phyloP scores from a whole-genome alignment of 2,329 filamentous ascomycete genomes.

The Colletotrichum filicis region DNA sequence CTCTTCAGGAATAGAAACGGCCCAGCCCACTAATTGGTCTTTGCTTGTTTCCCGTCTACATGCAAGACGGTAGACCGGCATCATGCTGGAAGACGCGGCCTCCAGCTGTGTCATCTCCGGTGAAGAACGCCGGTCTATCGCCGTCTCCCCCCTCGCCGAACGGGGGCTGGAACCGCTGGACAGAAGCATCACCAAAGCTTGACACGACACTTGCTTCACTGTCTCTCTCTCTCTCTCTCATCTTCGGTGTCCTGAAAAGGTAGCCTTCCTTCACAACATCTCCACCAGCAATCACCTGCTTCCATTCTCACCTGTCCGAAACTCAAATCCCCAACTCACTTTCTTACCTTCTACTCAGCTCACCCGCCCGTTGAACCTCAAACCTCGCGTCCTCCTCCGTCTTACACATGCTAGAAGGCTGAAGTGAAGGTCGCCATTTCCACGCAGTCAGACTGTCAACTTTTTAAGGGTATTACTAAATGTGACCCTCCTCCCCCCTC shows the following conservation, averaged over 20 bases:
- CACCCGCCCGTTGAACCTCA: neutral
- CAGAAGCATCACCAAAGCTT: constrained; percentile 21
- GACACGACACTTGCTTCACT: neutral
- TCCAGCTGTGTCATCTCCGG: neutral
- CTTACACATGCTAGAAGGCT: neutral
- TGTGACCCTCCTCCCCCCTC: neutral
- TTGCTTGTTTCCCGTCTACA: neutral
- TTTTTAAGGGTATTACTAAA: neutral
- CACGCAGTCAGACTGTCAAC: neutral
- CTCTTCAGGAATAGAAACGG: constrained; percentile 26
- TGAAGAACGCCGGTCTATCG: neutral
- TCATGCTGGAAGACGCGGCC: neutral
- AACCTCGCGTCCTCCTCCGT: neutral
- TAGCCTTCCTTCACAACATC: neutral
- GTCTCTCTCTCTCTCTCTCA: neutral
- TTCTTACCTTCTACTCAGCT: neutral
- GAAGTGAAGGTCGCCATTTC: neutral
- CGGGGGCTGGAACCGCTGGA: neutral
- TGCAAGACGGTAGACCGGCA: neutral
- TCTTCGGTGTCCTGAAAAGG: neutral
- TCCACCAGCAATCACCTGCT: neutral
- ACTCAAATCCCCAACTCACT: constrained; percentile 1
- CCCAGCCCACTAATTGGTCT: neutral
- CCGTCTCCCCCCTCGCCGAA: neutral
- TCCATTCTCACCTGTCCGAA: neutral